A percentile compares a stretch with the other conserved stretches of the same genome.
Conservation (phyloP, 2,329 filamentous ascomycete species). For the Knoxdaviesia proteae region DNA sequence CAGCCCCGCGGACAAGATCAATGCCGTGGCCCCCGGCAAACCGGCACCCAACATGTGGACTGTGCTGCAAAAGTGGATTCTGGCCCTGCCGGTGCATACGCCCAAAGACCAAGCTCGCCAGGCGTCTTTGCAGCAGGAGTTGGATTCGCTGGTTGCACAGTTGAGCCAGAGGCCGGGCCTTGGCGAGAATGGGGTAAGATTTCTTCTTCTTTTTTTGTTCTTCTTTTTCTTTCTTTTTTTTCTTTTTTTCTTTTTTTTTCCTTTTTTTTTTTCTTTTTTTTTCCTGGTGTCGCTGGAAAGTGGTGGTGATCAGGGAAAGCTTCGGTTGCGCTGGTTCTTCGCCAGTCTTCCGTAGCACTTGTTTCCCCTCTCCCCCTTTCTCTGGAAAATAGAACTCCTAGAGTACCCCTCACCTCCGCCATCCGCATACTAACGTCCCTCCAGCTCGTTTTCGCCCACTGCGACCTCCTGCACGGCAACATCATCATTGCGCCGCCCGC, state of each 20-base stretch:
- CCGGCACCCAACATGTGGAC: constrained; percentile 81
- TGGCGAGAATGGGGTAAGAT: constrained; percentile 49
- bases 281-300: not conserved
- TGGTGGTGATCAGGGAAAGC: not conserved
- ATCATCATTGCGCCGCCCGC: constrained; percentile 55
- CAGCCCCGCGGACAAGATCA: constrained; percentile 16
- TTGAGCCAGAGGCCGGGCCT: constrained; percentile 61
- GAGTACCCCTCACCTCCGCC: not conserved
- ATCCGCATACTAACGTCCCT: constrained; percentile 4
- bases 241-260: not conserved
- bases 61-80: constrained; percentile 89
- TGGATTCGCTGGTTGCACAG: constrained; percentile 46
- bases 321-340: no score
- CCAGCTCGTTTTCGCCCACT: constrained; percentile 79
- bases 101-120: constrained; percentile 48
- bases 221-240: not conserved
- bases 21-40: constrained; percentile 39
- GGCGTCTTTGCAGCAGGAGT: constrained; percentile 49
- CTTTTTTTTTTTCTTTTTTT: constrained; percentile 1
- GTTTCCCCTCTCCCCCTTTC: not conserved
- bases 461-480: constrained; percentile 89
- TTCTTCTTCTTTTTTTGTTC: not conserved
- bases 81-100: constrained; percentile 57
- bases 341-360: no score
- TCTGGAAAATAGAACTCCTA: not conserved